phyloP scores from a whole-genome alignment of 495 filamentous ascomycete genomes.

The Rhypophila decipiens region DNA sequence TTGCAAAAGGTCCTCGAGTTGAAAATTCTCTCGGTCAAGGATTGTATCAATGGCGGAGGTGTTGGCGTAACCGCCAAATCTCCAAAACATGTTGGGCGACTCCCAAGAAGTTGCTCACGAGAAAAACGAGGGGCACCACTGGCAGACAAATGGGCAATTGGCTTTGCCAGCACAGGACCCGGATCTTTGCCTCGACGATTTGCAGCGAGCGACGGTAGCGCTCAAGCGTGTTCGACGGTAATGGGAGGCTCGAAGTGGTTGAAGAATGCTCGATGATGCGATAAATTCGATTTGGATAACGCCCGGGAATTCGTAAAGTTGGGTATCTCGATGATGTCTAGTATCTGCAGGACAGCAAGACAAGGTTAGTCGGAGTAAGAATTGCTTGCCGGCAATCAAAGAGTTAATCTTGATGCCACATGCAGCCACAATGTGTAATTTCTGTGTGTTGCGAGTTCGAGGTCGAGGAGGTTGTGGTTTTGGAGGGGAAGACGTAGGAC shows the following conservation, averaged over 20 bases:
- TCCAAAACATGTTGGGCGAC: slow-evolving; percentile 84
- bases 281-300: too few species aligned
- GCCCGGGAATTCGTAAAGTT: slow-evolving; percentile 4
- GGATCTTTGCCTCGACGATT: too few species aligned
- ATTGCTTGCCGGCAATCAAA: background rate
- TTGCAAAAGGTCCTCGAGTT: slow-evolving; percentile 90
- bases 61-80: slow-evolving; percentile 96
- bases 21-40: slow-evolving; percentile 90
- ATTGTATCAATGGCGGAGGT: slow-evolving; percentile 93
- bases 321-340: slow-evolving; percentile 28
- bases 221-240: too few species aligned
- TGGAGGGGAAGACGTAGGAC: background rate
- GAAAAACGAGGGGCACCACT: background rate
- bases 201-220: too few species aligned
- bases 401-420: slow-evolving; percentile 7
- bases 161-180: too few species aligned
- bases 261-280: too few species aligned
- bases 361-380: slow-evolving; percentile 8
- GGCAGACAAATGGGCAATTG: background rate
- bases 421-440: background rate
- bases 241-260: too few species aligned
- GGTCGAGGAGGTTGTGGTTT: background rate
- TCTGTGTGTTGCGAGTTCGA: background rate
- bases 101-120: slow-evolving; percentile 36
- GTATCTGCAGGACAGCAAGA: slow-evolving; percentile 12